Evolutionary conservation across 2,329 filamentous ascomycete species (phyloP), one percentile per base, ranked within the genome.

Genomic region (Tolypocladium capitatum): DNA sequence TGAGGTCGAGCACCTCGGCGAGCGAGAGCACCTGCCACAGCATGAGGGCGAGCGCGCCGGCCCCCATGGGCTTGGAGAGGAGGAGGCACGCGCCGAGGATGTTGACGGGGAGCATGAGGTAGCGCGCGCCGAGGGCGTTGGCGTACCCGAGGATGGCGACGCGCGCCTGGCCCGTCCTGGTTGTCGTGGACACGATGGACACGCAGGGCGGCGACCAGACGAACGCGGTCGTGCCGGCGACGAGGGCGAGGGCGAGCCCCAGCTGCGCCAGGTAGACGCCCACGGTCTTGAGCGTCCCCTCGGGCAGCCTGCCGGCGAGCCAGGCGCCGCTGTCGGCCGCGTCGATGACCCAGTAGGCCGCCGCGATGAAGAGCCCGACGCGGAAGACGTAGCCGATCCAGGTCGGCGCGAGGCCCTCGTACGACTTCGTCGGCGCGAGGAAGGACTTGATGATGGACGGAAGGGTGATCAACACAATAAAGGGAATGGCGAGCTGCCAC

Each of bases 41-140:
- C 65, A 92, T 80, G 45, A 97, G 72, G 8, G 80, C 85, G 45
- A 97, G 76, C 1, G 89, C 81, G 45, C 88, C 90, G 49, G 83
- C 82, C 46, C 92, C 92, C 86, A 98, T 94, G 16, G 92, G 92
- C 63, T 97, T 97, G 53, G 91, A 85, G 27, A 97, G 75, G 8
- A 96, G 74, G 47, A 88, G 78, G 49, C 89, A 79, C 1, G 81
- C 84, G 9, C 86, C 74, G 27, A 87, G 74, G 64, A 94, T 81
- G 60, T 90, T 88, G 54, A 87, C 72, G 3, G 89, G 77, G 7
- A 97, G 75, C 32, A 97, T 72, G 55, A 95, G 82, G 66, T 94
- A 97, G 28, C 91, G 84, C 1, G 87, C 84, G 49, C 92, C 92
- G 59, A 95, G 83, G n/a, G 87, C 80, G 60, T 98, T 98, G 53